A percentile compares a stretch with the other conserved stretches of the same genome.
Evolutionary conservation across 768 basidiomycete genomes (phyloP).

Genomic region (Russula foetens): DNA sequence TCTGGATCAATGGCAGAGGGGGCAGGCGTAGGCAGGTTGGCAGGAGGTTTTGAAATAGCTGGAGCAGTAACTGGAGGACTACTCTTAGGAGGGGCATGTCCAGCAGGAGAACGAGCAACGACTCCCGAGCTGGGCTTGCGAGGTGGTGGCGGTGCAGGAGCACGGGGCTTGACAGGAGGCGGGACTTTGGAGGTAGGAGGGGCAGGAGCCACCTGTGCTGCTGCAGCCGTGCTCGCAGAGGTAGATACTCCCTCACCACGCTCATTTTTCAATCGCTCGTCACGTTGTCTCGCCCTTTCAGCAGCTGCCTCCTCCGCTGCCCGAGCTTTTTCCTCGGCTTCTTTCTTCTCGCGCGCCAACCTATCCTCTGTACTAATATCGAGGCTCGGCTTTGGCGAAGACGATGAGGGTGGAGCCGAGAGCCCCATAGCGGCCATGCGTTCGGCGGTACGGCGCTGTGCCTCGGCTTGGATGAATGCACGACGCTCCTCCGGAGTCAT

Average conservation of each 20-base stretch:
- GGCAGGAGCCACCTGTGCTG: conserved; percentile 22
- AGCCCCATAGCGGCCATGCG: conserved; percentile 84
- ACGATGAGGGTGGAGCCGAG: conserved; percentile 29
- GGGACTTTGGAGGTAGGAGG: conserved; percentile 35
- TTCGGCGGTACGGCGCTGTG: conserved; percentile 72
- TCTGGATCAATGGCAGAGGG: conserved; percentile 61
- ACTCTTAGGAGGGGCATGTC: conserved; percentile 31
- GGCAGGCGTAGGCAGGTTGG: conserved; percentile 30
- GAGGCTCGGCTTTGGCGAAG: conserved; percentile 41
- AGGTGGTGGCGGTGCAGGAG: conserved; percentile 34
- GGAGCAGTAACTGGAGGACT: conserved; percentile 20
- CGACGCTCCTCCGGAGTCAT: conserved; percentile 83
- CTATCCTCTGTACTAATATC: conserved; percentile 83
- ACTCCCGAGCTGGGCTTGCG: conserved; percentile 26
- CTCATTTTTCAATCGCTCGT: conserved; percentile 68
- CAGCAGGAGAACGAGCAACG: conserved; percentile 23
- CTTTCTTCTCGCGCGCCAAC: conserved; percentile 77
- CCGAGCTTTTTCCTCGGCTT: conserved; percentile 79
- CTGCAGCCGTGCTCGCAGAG: conserved; percentile 29
- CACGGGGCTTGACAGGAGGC: conserved; percentile 24
- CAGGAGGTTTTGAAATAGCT: conserved; percentile 28
- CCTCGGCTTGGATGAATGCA: conserved; percentile 72
- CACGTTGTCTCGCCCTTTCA: conserved; percentile 65
- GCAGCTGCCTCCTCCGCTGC: conserved; percentile 75
- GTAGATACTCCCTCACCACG: conserved; percentile 45